Evolutionary conservation across 768 basidiomycete species (phyloP).

Genomic region (Boletus patriciae): DNA sequence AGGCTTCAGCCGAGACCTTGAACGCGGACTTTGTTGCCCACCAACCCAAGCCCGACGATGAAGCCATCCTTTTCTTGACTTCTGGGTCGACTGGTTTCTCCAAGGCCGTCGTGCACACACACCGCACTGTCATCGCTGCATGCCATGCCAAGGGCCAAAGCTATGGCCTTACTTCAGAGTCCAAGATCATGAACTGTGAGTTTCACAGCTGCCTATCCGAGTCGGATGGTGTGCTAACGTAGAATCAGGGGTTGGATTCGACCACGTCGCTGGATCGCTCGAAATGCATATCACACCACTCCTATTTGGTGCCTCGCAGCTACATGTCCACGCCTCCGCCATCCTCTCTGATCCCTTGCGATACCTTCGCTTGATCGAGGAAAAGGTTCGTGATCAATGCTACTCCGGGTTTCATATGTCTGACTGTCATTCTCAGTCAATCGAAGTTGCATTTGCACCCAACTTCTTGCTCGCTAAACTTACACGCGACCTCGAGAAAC

Average conservation of each 20-base stretch:
- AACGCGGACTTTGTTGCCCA: conserved; percentile 19
- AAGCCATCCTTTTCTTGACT: conserved; percentile 39
- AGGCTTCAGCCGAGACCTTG: conserved; percentile 12
- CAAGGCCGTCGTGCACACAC: conserved; percentile 42
- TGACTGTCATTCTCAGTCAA: conserved; percentile 19
- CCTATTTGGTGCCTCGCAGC: conserved; percentile 29
- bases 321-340: conserved; percentile 15
- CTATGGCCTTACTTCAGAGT: conserved; percentile 35
- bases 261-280: conserved; percentile 45
- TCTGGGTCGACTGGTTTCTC: conserved; percentile 48
- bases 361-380: conserved; percentile 35
- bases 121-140: conserved; percentile 39
- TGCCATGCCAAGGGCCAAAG: conserved; percentile 35
- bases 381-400: conserved; percentile 30
- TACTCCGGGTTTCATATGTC: neutral
- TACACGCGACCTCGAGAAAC: conserved; percentile 32
- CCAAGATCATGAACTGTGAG: conserved; percentile 43
- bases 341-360: conserved; percentile 26
- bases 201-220: neutral
- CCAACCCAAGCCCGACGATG: conserved; percentile 26
- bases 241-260: conserved; percentile 41
- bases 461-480: conserved; percentile 45
- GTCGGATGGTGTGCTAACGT: neutral
- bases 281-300: conserved; percentile 43
- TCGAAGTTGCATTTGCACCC: conserved; percentile 37